Percentiles rank a stretch among this genome's conserved stretches.
Conservation (phyloP, 805 yeast genomes). For the Myxozyma neotropica region DNA sequence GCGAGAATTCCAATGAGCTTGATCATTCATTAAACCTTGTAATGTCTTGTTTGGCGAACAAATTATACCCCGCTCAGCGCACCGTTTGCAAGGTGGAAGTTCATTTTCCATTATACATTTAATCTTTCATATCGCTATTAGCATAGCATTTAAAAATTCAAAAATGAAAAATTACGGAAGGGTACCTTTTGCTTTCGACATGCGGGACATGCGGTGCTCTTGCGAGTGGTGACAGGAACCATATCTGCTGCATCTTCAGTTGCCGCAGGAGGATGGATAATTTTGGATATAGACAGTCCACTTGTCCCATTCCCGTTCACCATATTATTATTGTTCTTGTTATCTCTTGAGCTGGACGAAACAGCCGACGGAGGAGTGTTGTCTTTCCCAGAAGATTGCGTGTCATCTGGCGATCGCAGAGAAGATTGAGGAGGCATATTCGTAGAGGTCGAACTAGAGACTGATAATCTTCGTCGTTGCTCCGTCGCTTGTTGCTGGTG, state of each 20-base stretch:
- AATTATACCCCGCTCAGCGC: conserved; percentile 21
- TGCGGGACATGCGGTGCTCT: conserved; percentile 28
- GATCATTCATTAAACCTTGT: conserved; percentile 16
- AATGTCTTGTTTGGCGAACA: conserved; percentile 25
- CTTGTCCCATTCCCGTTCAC: neutral
- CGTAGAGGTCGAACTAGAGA: neutral
- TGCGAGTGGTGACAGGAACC: conserved; percentile 17
- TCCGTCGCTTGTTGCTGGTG: neutral
- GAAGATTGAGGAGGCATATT: neutral
- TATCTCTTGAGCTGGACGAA: neutral
- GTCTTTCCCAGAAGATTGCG: conserved; percentile 2
- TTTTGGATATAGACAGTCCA: neutral
- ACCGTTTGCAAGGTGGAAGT: conserved; percentile 27
- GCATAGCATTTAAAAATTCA: neutral
- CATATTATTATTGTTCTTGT: neutral
- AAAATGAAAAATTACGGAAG: no score
- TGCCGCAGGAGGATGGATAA: neutral
- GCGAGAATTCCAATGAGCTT: conserved; percentile 23
- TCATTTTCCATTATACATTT: conserved; percentile 31
- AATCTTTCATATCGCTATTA: conserved; percentile 2
- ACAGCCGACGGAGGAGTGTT: conserved; percentile 2
- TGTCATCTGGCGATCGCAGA: conserved; percentile 3
- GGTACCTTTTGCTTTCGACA: conserved; percentile 28
- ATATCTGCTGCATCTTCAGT: neutral
- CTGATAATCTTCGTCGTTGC: neutral